Evolutionary conservation across 768 basidiomycete species (phyloP), one percentile per base, ranked within the genome.

Genomic region (Leucosporidium yakuticum): DNA sequence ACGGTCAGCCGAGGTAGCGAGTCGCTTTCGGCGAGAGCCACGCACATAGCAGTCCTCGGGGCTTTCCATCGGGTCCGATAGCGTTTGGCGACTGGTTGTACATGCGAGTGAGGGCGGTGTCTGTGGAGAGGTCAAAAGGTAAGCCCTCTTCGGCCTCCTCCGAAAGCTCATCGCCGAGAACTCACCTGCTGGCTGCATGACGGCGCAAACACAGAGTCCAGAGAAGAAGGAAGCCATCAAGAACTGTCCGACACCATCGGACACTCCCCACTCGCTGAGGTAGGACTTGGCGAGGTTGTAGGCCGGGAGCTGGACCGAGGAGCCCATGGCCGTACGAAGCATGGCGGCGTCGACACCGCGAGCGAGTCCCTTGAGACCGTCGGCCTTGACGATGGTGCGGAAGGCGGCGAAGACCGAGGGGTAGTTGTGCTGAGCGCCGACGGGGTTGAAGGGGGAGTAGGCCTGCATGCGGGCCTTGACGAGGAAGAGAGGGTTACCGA

Each of bases 381-480:
- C 95, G 4, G 86, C 83, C 63, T 82, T 81, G 76, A 87, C 88
- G 73, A 99, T 93, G 0, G 86, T 89, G 0, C 82, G 78, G 23
- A 99, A 79, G 1, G 93, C 96, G 75, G 95, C 82, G 63, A 88
- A 85, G 1, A 90, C 88, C 73, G 79, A 88, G 74, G 87, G 90
- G 81, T 99, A 99, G 74, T 90, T 77, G 78, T 93, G 95, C 76
- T 99, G 96, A 14, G 92, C 84, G 66, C 96, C 96, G 62, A 99
- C 91, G 12, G 96, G 95, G 17, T 97, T 83, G 50, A 87, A 85
- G 11, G 95, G 93, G 0, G 94, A 98, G 80, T 92, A 99, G 34
- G 96, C 96, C 83, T 99, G 96, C 89, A 99, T 97, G 55, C 96
- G 86, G 8, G 96, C 96, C 62, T 99, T 99, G 77, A 99, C 86